A percentile compares a stretch with the other conserved stretches of the same genome.
Evolutionary conservation across 768 basidiomycete species (phyloP).

Genomic region (Pisolithus albus): DNA sequence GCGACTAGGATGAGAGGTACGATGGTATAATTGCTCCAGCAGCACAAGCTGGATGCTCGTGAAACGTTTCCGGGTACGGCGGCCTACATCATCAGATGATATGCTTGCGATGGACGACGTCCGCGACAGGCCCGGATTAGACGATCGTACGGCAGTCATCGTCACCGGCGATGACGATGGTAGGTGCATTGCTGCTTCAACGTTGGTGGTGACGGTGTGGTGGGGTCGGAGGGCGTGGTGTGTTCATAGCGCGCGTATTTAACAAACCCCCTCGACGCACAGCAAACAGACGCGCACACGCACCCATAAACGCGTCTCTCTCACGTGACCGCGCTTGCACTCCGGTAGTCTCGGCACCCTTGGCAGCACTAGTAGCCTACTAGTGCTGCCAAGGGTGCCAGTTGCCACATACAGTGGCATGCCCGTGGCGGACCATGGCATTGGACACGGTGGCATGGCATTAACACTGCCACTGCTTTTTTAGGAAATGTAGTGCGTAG

Average conservation of each 20-base stretch:
- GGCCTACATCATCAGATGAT: constrained; percentile 43
- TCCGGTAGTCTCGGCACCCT: too few species aligned
- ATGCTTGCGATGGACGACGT: constrained; percentile 53
- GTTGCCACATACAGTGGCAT: too few species aligned
- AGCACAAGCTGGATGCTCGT: constrained; percentile 60
- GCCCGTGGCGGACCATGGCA: too few species aligned
- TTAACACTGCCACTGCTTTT: too few species aligned
- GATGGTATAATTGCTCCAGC: constrained; percentile 68
- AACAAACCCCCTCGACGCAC: constrained; percentile 4
- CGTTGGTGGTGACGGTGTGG: not conserved
- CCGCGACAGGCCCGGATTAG: constrained; percentile 34
- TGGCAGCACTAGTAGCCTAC: too few species aligned
- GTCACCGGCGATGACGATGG: constrained; percentile 3
- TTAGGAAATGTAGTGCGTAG: too few species aligned
- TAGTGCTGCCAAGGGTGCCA: too few species aligned
- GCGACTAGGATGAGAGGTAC: constrained; percentile 67
- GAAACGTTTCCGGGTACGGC: constrained; percentile 67
- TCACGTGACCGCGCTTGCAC: constrained; percentile 24
- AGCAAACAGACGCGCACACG: constrained; percentile 25
- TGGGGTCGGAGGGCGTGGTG: not conserved
- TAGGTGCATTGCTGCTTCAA: not conserved
- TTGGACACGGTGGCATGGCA: too few species aligned
- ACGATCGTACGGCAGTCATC: constrained; percentile 10
- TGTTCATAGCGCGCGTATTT: constrained; percentile 17
- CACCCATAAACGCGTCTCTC: constrained; percentile 13